Conservation (phyloP, 2,329 filamentous ascomycete genomes). For the Raffaelea ambrosiae region DNA sequence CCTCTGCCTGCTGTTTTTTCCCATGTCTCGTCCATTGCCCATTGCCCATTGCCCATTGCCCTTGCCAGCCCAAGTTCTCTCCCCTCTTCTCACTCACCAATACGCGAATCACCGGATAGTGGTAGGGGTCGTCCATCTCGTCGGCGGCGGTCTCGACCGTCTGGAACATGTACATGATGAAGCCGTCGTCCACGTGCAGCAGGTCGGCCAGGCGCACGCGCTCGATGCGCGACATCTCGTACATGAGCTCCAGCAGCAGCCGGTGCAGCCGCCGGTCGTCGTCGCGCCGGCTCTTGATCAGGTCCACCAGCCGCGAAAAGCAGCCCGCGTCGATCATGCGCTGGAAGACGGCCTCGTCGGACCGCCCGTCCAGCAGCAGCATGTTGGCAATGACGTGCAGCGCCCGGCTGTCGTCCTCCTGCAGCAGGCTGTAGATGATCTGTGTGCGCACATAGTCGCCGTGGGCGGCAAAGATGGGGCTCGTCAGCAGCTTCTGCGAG, state of each 20-base stretch:
- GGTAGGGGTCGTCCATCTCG: conserved; percentile 86
- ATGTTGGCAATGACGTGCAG: conserved; percentile 77
- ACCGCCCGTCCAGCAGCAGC: conserved; percentile 76
- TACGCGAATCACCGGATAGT: conserved; percentile 90
- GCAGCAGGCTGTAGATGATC: conserved; percentile 80
- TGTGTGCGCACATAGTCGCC: conserved; percentile 84
- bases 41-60: neutral
- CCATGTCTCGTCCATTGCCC: neutral
- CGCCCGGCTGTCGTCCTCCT: conserved; percentile 78
- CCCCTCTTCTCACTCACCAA: conserved; percentile 48
- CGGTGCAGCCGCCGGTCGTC: conserved; percentile 67
- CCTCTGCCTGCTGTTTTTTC: neutral
- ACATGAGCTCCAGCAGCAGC: conserved; percentile 77
- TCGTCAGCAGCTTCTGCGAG: conserved; percentile 68
- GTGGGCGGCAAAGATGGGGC: conserved; percentile 64
- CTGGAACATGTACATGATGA: conserved; percentile 74
- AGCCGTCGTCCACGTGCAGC: conserved; percentile 66
- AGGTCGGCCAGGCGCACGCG: conserved; percentile 69
- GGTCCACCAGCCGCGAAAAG: conserved; percentile 73
- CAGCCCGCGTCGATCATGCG: conserved; percentile 81
- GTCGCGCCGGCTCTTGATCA: conserved; percentile 60
- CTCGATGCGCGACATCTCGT: conserved; percentile 94
- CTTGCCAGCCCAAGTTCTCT: neutral
- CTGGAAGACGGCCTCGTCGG: conserved; percentile 69
- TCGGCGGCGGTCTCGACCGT: conserved; percentile 83